Evolutionary conservation across 768 basidiomycete genomes (phyloP).

Genomic region (Pleurotus citrinopileatus): DNA sequence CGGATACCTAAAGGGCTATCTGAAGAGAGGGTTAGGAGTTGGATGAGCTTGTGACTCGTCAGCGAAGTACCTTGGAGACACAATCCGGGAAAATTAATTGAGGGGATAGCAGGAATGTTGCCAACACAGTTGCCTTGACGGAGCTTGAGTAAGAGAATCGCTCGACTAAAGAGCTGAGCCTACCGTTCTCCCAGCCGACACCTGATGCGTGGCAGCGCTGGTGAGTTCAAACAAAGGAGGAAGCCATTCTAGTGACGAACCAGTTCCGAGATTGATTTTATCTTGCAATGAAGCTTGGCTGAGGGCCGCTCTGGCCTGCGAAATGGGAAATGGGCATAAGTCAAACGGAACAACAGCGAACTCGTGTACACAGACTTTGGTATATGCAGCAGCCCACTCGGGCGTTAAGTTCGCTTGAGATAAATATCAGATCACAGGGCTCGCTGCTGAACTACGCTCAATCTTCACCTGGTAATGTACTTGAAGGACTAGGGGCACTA

Average conservation of each 20-base stretch:
- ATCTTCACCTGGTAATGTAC: slow-evolving; percentile 20
- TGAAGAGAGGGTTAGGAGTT: neutral
- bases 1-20: slow-evolving; percentile 53
- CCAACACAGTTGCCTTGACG: slow-evolving; percentile 44
- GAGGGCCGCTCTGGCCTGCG: slow-evolving; percentile 46
- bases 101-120: slow-evolving; percentile 44
- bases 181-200: slow-evolving; percentile 42
- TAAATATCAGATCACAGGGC: neutral
- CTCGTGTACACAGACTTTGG: slow-evolving; percentile 33
- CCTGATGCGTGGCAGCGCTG: slow-evolving; percentile 27
- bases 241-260: slow-evolving; percentile 19
- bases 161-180: neutral
- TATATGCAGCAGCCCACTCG: slow-evolving; percentile 52
- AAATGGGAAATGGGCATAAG: neutral
- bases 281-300: slow-evolving; percentile 50
- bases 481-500: slow-evolving; percentile 19
- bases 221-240: slow-evolving; percentile 5
- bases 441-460: slow-evolving; percentile 10
- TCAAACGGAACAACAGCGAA: neutral
- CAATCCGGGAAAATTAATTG: slow-evolving; percentile 47
- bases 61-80: slow-evolving; percentile 41
- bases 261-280: slow-evolving; percentile 56
- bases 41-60: neutral
- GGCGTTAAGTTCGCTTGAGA: slow-evolving; percentile 38
- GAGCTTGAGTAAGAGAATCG: neutral